phyloP scores from a whole-genome alignment of 768 basidiomycete species.

The Suillus ampliporus region DNA sequence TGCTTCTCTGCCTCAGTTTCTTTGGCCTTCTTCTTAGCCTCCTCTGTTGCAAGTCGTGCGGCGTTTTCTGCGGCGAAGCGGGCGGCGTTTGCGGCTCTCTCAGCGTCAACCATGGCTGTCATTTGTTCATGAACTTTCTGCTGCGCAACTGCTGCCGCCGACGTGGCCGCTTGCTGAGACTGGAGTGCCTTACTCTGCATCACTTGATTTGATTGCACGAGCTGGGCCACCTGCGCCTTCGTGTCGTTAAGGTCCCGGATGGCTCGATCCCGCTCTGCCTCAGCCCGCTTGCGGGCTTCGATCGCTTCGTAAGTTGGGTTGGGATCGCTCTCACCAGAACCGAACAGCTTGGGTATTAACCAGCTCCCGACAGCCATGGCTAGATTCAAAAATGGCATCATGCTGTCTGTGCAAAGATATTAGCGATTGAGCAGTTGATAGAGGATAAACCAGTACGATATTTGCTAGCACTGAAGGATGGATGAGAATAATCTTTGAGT shows the following conservation, averaged over 20 bases:
- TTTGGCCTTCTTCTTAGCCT: background rate
- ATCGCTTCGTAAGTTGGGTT: slow-evolving; percentile 1
- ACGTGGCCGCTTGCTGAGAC: background rate
- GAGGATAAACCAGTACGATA: background rate
- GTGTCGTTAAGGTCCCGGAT: background rate
- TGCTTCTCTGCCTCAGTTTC: slow-evolving; percentile 1
- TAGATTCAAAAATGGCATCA: background rate
- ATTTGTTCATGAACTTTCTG: background rate
- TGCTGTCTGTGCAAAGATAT: background rate
- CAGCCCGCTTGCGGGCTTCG: background rate
- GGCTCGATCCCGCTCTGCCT: background rate
- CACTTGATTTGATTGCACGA: background rate
- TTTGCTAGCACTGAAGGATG: background rate
- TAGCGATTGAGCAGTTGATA: too few species aligned
- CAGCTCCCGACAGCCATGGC: background rate
- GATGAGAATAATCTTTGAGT: background rate
- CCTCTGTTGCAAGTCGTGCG: slow-evolving; percentile 1
- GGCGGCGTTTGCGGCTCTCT: slow-evolving; percentile 5
- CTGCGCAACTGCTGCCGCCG: background rate
- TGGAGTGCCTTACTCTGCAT: background rate
- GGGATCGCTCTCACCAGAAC: background rate
- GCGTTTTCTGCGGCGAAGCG: background rate
- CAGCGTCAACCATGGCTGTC: slow-evolving; percentile 4
- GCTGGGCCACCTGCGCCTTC: slow-evolving; percentile 1
- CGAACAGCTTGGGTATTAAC: background rate